These are phyloP conservation scores for Kwoniella mangroviensis DNA, from an alignment of 768 basidiomycete genomes.

Conservation along the genomic window DNA sequence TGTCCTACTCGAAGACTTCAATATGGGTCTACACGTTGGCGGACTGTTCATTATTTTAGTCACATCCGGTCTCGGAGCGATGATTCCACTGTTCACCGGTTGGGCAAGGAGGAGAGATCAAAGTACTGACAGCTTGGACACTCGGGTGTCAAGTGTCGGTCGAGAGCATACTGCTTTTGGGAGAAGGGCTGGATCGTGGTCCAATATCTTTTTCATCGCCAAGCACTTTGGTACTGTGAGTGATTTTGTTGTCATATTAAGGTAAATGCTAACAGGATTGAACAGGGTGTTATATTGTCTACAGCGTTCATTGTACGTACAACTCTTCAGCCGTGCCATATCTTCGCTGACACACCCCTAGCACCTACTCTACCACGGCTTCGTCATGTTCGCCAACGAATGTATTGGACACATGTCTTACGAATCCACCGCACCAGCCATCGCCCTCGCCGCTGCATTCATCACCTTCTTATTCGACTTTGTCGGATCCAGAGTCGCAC, in stretches of 20 bases:
- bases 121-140: slow-evolving; percentile 10
- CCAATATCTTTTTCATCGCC: slow-evolving; percentile 47
- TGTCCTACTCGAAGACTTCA: slow-evolving; percentile 39
- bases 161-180: slow-evolving; percentile 31
- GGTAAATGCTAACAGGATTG: too few relatives aligned
- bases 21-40: slow-evolving; percentile 48
- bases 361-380: slow-evolving; percentile 58
- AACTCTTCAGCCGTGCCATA: not conserved
- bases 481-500: slow-evolving; percentile 47
- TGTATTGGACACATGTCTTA: slow-evolving; percentile 55
- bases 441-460: slow-evolving; percentile 52
- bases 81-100: slow-evolving; percentile 46
- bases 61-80: slow-evolving; percentile 44
- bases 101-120: slow-evolving; percentile 17
- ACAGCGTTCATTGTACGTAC: slow-evolving; percentile 54
- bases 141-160: not conserved
- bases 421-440: slow-evolving; percentile 57
- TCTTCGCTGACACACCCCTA: not conserved
- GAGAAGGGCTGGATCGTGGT: slow-evolving; percentile 30
- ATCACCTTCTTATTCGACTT: slow-evolving; percentile 56
- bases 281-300: slow-evolving; percentile 54
- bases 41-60: slow-evolving; percentile 49
- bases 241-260: not conserved
- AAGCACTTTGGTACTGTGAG: slow-evolving; percentile 52
- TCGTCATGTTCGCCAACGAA: slow-evolving; percentile 57